Evolutionary conservation across 1,284 basidiomycete species (phyloP).

Genomic region (Dichomitus squalens): DNA sequence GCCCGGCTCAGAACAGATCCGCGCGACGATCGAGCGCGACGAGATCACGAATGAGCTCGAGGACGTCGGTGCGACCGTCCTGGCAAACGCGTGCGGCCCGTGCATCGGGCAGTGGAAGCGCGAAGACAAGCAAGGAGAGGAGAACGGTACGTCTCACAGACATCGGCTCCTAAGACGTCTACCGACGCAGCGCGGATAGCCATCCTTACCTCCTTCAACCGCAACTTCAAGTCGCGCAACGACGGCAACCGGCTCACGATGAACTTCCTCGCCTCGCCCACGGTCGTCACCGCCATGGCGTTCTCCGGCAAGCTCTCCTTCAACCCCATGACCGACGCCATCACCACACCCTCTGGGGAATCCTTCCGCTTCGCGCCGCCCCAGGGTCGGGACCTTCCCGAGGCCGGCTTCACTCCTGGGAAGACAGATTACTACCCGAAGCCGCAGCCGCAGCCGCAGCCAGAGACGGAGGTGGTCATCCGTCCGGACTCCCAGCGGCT

Average conservation of each 20-base stretch:
- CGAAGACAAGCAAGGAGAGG: slow-evolving; percentile 85
- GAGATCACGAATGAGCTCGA: slow-evolving; percentile 81
- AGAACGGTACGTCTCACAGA: slow-evolving; percentile 71
- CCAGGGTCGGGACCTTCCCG: slow-evolving; percentile 82
- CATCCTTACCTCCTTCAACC: slow-evolving; percentile 97
- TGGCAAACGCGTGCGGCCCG: slow-evolving; percentile 98
- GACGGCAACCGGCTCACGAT: slow-evolving; percentile 96
- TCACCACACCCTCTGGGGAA: slow-evolving; percentile 75
- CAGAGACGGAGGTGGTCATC: slow-evolving; percentile 83
- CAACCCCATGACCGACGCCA: slow-evolving; percentile 88
- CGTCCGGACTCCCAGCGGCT: slow-evolving; percentile 82
- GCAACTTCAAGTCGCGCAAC: slow-evolving; percentile 97
- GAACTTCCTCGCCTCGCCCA: slow-evolving; percentile 99
- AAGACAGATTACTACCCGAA: slow-evolving; percentile 81
- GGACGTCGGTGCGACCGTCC: slow-evolving; percentile 87
- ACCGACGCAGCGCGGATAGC: slow-evolving; percentile 48
- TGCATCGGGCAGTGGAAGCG: slow-evolving; percentile 99
- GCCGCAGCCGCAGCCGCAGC: slow-evolving; percentile 75
- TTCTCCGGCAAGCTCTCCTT: slow-evolving; percentile 96
- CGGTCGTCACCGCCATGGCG: slow-evolving; percentile 96
- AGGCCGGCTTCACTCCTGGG: slow-evolving; percentile 82
- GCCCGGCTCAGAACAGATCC: slow-evolving; percentile 96
- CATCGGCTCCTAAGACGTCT: neutral
- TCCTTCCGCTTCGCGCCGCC: slow-evolving; percentile 90
- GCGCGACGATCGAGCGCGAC: slow-evolving; percentile 97